Conservation (phyloP, 2,329 filamentous ascomycete species). For the Fusarium sp. region DNA sequence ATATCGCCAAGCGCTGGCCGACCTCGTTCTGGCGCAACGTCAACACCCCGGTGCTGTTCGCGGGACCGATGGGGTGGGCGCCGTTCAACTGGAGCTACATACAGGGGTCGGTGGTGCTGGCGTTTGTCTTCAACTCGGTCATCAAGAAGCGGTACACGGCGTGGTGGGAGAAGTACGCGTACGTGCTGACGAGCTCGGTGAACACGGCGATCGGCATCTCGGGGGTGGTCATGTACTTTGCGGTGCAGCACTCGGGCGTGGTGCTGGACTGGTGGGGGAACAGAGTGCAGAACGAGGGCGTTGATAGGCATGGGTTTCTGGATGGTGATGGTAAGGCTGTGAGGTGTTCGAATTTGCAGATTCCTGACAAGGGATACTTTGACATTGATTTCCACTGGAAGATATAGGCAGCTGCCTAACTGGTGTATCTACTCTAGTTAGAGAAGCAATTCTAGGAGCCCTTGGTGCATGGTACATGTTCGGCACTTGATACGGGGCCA, state of each 20-base stretch:
- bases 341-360: conserved; percentile 35
- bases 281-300: conserved; percentile 26
- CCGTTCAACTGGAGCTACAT: conserved; percentile 46
- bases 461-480: too few species aligned
- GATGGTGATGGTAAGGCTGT: conserved; percentile 16
- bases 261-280: conserved; percentile 44
- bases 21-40: conserved; percentile 37
- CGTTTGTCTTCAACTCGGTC: conserved; percentile 44
- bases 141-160: conserved; percentile 39
- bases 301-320: conserved; percentile 39
- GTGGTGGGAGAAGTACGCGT: conserved; percentile 48
- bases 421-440: too few species aligned
- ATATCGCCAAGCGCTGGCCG: conserved; percentile 33
- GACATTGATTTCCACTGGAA: conserved; percentile 32
- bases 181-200: conserved; percentile 45
- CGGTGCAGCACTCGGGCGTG: conserved; percentile 35
- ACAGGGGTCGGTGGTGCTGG: conserved; percentile 39
- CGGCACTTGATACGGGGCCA: too few species aligned
- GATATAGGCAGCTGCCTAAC: conserved; percentile 2
- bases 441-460: neutral
- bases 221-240: conserved; percentile 44
- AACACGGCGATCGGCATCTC: conserved; percentile 44
- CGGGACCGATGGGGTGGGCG: conserved; percentile 42
- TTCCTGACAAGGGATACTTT: conserved; percentile 38
- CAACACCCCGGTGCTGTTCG: conserved; percentile 41